Percentiles rank a stretch among this genome's conserved stretches.
These are phyloP conservation scores for Fusarium papillatum DNA, from an alignment of 2,329 filamentous ascomycete species.

Conservation along the genomic window DNA sequence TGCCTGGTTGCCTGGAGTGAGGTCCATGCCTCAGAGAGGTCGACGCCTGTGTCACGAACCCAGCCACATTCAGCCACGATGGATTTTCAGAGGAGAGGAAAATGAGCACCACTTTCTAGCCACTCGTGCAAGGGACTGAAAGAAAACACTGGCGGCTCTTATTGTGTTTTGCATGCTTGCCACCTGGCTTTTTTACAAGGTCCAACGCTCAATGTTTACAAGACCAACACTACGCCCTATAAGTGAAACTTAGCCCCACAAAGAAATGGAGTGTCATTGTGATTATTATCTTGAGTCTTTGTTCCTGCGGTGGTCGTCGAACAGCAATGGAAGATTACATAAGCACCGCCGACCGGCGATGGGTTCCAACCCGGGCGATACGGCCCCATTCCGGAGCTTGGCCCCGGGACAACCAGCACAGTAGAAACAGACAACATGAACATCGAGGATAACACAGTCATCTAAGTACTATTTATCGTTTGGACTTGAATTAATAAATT, in stretches of 20 bases:
- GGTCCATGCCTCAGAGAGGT: background rate
- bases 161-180: background rate
- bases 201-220: background rate
- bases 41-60: background rate
- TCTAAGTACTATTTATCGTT: too few species aligned
- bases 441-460: too few species aligned
- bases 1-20: background rate
- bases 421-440: too few species aligned
- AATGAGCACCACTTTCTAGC: background rate
- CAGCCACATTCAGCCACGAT: background rate
- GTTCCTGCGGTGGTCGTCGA: background rate
- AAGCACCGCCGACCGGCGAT: background rate
- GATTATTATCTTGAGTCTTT: background rate
- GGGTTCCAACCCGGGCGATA: background rate
- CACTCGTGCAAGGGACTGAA: background rate
- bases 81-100: background rate
- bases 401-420: too few species aligned
- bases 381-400: background rate
- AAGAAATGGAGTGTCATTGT: background rate
- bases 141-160: background rate
- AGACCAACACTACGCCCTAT: background rate
- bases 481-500: too few species aligned
- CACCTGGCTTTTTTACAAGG: background rate
- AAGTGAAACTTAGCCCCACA: background rate
- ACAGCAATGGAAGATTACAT: background rate